phyloP scores from a whole-genome alignment of 805 yeast species.

The Ogataea nonfermentans region DNA sequence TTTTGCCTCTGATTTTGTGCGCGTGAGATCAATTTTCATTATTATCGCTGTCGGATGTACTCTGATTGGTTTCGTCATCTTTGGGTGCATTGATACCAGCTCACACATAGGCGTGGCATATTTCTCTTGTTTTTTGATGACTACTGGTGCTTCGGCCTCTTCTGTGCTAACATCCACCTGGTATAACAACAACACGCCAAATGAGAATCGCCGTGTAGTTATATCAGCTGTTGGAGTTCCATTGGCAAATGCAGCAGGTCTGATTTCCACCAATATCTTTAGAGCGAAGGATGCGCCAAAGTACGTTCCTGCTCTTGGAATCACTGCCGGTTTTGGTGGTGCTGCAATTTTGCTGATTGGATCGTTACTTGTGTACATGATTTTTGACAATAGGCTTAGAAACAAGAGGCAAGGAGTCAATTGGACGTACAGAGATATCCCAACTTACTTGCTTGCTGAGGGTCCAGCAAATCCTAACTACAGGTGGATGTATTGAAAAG shows the following conservation, averaged over 20 bases:
- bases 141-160: conserved; percentile 47
- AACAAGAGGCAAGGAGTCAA: conserved; percentile 40
- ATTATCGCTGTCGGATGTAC: conserved; percentile 40
- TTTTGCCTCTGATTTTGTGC: conserved; percentile 40
- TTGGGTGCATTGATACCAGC: conserved; percentile 43
- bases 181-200: conserved; percentile 50
- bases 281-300: conserved; percentile 52
- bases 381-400: conserved; percentile 42
- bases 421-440: conserved; percentile 40
- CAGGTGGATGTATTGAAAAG: conserved; percentile 15
- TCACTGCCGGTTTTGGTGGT: conserved; percentile 46
- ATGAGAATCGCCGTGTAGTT: conserved; percentile 44
- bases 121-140: conserved; percentile 35
- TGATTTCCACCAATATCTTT: conserved; percentile 51
- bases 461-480: conserved; percentile 42
- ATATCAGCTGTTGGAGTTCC: conserved; percentile 51
- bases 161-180: conserved; percentile 50
- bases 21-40: conserved; percentile 40
- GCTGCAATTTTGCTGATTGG: conserved; percentile 38
- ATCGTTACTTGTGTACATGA: conserved; percentile 34
- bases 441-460: conserved; percentile 41
- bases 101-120: conserved; percentile 28
- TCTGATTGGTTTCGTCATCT: conserved; percentile 45
- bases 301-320: conserved; percentile 48
- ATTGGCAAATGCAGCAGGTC: conserved; percentile 55